Percentiles rank a stretch among this genome's conserved stretches.
phyloP scores from a whole-genome alignment of 352 stramenopile species.

The Phytophthora citrophthora region DNA sequence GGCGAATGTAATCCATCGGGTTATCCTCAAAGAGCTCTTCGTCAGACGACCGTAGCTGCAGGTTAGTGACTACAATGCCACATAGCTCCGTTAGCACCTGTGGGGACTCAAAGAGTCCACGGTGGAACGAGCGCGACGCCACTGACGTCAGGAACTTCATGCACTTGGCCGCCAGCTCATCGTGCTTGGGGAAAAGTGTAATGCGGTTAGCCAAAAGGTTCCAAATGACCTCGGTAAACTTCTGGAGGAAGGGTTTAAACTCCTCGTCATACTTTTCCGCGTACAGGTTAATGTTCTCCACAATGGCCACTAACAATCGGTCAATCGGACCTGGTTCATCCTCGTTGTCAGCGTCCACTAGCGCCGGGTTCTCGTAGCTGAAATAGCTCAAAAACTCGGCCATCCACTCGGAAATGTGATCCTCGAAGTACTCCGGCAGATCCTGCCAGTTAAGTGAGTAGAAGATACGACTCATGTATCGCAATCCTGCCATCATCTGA shows the following conservation, averaged over 20 bases:
- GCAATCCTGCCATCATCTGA: constrained; percentile 84
- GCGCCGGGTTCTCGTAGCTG: constrained; percentile 91
- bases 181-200: constrained; percentile 91
- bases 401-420: constrained; percentile 98
- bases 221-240: constrained; percentile 94
- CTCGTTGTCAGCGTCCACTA: constrained; percentile 94
- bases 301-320: constrained; percentile 93
- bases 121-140: constrained; percentile 95
- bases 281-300: constrained; percentile 99
- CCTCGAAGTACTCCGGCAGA: constrained; percentile 99
- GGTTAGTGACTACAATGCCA: constrained; percentile 98
- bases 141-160: constrained; percentile 98
- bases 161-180: constrained; percentile 94
- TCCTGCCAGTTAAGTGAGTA: constrained; percentile 99
- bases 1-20: constrained; percentile 97
- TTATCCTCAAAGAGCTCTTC: constrained; percentile 99
- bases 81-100: constrained; percentile 93
- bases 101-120: constrained; percentile 82
- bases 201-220: constrained; percentile 76
- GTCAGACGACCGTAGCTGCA: constrained; percentile 95
- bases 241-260: constrained; percentile 95
- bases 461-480: constrained; percentile 97
- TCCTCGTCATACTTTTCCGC: constrained; percentile 99
- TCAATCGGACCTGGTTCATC: constrained; percentile 93
- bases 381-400: constrained; percentile 95